Evolutionary conservation across 306 rosid genomes (phyloP).

Genomic region (Malus domestica): DNA sequence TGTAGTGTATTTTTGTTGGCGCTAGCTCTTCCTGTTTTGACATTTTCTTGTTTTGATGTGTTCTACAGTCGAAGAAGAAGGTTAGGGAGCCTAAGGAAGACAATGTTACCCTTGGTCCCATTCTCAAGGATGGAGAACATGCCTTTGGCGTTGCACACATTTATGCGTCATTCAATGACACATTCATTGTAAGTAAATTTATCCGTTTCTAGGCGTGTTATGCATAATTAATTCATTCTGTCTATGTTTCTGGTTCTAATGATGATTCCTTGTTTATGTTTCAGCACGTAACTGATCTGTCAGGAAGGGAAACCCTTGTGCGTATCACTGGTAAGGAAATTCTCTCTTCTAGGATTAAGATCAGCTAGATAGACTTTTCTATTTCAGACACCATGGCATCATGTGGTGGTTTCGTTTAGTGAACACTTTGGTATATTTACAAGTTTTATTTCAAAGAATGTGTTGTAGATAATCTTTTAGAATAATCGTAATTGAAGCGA

Average conservation of each 20-base stretch:
- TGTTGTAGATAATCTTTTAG: not conserved
- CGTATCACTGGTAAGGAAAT: constrained; percentile 60
- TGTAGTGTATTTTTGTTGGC: too few species aligned
- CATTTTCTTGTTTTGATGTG: not conserved
- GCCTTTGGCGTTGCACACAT: constrained; percentile 82
- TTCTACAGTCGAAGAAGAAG: constrained; percentile 42
- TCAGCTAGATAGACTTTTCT: not conserved
- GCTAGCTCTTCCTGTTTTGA: not conserved
- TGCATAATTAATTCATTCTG: not conserved
- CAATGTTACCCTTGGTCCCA: constrained; percentile 77
- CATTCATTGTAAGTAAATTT: constrained; percentile 56
- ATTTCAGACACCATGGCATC: not conserved
- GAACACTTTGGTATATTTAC: not conserved
- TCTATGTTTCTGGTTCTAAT: not conserved
- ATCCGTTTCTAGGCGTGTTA: too few species aligned
- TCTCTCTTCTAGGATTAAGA: not conserved
- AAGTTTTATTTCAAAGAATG: not conserved
- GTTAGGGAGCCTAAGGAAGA: constrained; percentile 89
- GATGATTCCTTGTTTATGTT: not conserved
- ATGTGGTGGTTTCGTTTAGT: not conserved
- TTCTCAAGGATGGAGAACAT: constrained; percentile 78
- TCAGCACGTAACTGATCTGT: constrained; percentile 80
- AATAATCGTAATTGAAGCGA: not conserved
- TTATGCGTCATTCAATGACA: constrained; percentile 77
- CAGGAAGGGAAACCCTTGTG: constrained; percentile 78